A percentile compares a stretch with the other conserved stretches of the same genome.
Evolutionary conservation across 2,329 filamentous ascomycete genomes (phyloP).

Genomic region (Fusarium lyarnte): DNA sequence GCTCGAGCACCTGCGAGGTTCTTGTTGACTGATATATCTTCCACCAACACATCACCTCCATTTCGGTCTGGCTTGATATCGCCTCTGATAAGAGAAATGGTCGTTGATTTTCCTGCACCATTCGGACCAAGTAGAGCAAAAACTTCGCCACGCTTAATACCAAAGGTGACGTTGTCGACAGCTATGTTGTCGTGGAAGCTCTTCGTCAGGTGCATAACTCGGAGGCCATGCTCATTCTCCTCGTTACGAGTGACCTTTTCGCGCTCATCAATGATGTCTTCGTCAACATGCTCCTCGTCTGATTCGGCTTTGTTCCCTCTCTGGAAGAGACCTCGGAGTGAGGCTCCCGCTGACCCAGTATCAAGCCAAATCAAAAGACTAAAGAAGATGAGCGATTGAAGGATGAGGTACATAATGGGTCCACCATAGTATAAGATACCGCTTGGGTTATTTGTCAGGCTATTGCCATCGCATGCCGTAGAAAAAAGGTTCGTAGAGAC

Average conservation of each 20-base stretch:
- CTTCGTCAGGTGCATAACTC: slow-evolving; percentile 84
- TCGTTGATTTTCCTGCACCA: slow-evolving; percentile 90
- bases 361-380: slow-evolving; percentile 81
- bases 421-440: slow-evolving; percentile 81
- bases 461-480: slow-evolving; percentile 73
- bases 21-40: slow-evolving; percentile 77
- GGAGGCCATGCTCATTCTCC: slow-evolving; percentile 69
- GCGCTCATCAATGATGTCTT: slow-evolving; percentile 73
- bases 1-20: slow-evolving; percentile 77
- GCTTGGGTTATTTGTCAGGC: slow-evolving; percentile 74
- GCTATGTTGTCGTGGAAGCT: slow-evolving; percentile 78
- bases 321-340: slow-evolving; percentile 54
- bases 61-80: slow-evolving; percentile 78
- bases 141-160: slow-evolving; percentile 80
- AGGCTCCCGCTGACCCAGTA: slow-evolving; percentile 72
- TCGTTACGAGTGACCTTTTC: slow-evolving; percentile 61
- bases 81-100: slow-evolving; percentile 89
- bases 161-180: slow-evolving; percentile 90
- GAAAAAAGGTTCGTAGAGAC: slow-evolving; percentile 86
- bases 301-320: slow-evolving; percentile 43
- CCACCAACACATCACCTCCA: slow-evolving; percentile 83
- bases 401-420: slow-evolving; percentile 82
- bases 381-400: slow-evolving; percentile 79
- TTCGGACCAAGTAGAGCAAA: slow-evolving; percentile 92
- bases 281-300: slow-evolving; percentile 55